Evolutionary conservation across 352 stramenopile species (phyloP).

Genomic region (Saprolegnia parasitica): DNA sequence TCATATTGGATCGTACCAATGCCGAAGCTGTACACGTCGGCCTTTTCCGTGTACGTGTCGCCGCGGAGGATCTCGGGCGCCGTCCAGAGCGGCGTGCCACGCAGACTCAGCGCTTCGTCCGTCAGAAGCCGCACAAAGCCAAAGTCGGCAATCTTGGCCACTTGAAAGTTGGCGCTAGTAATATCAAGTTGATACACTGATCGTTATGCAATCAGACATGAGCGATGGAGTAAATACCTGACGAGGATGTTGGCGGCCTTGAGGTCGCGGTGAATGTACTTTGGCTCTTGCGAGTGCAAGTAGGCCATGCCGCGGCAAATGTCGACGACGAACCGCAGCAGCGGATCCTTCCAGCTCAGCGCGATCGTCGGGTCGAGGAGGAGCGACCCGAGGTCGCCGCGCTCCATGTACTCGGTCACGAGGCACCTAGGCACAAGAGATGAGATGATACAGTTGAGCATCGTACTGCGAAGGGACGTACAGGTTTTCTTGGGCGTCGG

Average conservation of each 20-base stretch:
- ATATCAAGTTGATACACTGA: not conserved
- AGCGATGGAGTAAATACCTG: constrained; percentile 42
- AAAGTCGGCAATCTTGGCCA: constrained; percentile 82
- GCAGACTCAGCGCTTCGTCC: constrained; percentile 69
- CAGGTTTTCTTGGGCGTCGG: constrained; percentile 53
- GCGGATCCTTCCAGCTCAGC: constrained; percentile 60
- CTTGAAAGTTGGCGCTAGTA: constrained; percentile 22
- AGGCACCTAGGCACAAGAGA: constrained; percentile 31
- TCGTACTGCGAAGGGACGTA: constrained; percentile 19
- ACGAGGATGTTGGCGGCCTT: constrained; percentile 86
- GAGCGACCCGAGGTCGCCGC: constrained; percentile 55
- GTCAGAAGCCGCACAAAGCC: constrained; percentile 68
- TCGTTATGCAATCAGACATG: not conserved
- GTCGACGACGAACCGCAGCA: constrained; percentile 78
- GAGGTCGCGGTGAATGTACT: constrained; percentile 82
- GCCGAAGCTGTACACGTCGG: constrained; percentile 84
- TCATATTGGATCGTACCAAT: constrained; percentile 37
- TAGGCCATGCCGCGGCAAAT: constrained; percentile 79
- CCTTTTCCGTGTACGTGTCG: constrained; percentile 81
- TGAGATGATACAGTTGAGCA: not conserved
- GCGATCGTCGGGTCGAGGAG: constrained; percentile 48
- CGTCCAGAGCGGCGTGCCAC: constrained; percentile 82
- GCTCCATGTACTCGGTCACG: constrained; percentile 76
- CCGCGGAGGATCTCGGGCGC: constrained; percentile 84
- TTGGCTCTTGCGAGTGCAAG: constrained; percentile 63